Base-by-base conservation (phyloP, 176 grass and related monocot species). In the Aegilops sharonensis region DNA sequence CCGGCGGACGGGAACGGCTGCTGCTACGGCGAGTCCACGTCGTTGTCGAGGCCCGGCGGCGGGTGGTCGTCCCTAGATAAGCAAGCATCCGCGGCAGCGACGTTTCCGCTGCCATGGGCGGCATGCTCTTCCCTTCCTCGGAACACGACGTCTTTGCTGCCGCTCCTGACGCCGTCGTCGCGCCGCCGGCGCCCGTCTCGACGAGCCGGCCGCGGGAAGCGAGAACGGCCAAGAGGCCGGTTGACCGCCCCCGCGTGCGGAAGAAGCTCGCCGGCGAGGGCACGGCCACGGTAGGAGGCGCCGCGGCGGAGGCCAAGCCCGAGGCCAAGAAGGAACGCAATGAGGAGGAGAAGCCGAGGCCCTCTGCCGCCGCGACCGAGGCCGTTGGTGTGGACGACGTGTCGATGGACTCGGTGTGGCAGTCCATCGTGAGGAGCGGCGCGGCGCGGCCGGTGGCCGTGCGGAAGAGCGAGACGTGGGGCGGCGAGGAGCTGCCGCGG, bases 391-490 rank as follows among this genome's bases (percentile, higher is more conserved):
- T 25, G 12, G 72, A 71, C 1, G 88, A 90, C 57, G 43, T 70
- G 8, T 84, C 80, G 2, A 68, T 94, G 62, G 92, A 97, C 9
- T 68, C 79, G 45, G 81, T 79, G 71, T 97, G 91, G 94, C 54
- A 66, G 18, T 35, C 89, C 7, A 92, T 94, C 66, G 30, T 68
- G 43, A 76, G 60, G 79, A 24, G 78, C 18, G 57, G 72, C 72
- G 39, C 7, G 29, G 85, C 67, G 35, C 60, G 79, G 67, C 92
- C 80, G 9, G 82, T 91, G 61, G 50, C 21, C 5, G 82, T 94
- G 61, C 39, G 9, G 90, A 97, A 92, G 90, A 94, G 90, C 89
- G 90, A 85, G 43, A 92, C 92, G 36, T 97, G 90, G 94, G 81
- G 77, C 59, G 81, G 84, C 65, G 88, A 84, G 65, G 67, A 87